Conservation (phyloP, 345 rosid species). For the Kernera saxatilis region DNA sequence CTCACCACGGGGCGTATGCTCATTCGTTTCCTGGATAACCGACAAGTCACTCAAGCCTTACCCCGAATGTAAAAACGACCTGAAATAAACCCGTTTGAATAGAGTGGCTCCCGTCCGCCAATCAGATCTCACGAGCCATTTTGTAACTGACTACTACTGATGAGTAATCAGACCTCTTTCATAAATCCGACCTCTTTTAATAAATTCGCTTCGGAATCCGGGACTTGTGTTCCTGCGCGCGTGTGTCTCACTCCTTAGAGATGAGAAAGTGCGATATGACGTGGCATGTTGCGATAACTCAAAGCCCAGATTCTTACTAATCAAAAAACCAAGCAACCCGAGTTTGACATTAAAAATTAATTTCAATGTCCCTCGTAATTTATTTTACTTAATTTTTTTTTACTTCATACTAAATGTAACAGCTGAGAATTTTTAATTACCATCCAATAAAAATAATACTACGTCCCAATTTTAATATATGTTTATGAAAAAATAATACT, state of each 20-base stretch:
- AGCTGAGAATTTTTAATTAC: neutral
- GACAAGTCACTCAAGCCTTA: constrained; percentile 9
- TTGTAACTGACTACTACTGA: neutral
- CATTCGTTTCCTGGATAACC: constrained; percentile 12
- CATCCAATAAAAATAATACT: neutral
- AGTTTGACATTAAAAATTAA: neutral
- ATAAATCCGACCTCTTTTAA: neutral
- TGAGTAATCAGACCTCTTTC: neutral
- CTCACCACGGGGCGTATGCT: constrained; percentile 20
- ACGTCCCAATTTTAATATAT: neutral
- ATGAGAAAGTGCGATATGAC: constrained; percentile 11
- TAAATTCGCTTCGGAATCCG: constrained; percentile 16
- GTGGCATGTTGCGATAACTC: constrained; percentile 10
- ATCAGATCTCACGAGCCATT: constrained; percentile 13
- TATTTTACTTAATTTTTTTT: neutral
- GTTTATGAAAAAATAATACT: neutral
- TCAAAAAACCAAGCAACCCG: neutral
- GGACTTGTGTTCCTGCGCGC: neutral
- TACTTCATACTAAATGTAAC: neutral
- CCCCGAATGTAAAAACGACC: neutral
- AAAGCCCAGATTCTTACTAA: neutral
- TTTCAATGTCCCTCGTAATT: neutral
- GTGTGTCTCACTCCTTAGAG: neutral
- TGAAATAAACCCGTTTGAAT: neutral
- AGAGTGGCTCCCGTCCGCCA: constrained; percentile 28